A percentile compares a stretch with the other conserved stretches of the same genome.
These are phyloP conservation scores for Chloris gayana DNA, from an alignment of 176 grass and related monocot genomes.

Conservation along the genomic window DNA sequence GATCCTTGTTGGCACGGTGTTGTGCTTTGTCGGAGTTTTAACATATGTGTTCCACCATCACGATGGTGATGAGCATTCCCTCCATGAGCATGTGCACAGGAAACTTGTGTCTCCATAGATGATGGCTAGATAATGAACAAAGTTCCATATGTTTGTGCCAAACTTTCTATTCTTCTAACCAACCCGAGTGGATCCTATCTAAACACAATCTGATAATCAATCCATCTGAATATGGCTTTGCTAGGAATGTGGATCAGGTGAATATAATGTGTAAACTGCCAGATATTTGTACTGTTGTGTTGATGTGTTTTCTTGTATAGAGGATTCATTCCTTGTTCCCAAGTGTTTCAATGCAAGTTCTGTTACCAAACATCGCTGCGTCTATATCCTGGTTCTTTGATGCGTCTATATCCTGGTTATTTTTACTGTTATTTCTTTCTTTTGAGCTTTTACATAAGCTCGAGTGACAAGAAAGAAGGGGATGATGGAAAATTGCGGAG, in stretches of 20 bases:
- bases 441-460: neutral
- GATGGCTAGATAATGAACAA: conserved; percentile 25
- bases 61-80: conserved; percentile 59
- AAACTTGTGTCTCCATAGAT: conserved; percentile 64
- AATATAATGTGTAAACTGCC: conserved; percentile 1
- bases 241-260: conserved; percentile 16
- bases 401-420: neutral
- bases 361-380: too few relatives aligned
- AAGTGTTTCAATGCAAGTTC: neutral
- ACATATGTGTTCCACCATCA: conserved; percentile 91
- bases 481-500: neutral
- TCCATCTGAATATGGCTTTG: neutral
- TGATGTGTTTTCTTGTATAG: conserved; percentile 2
- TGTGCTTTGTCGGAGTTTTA: conserved; percentile 78
- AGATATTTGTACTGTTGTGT: neutral
- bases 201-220: conserved; percentile 30
- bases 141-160: neutral
- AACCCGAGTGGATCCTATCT: neutral
- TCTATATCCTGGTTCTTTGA: neutral
- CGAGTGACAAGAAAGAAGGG: neutral
- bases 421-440: neutral
- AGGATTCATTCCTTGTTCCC: neutral
- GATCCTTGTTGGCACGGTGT: conserved; percentile 83
- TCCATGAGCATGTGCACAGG: conserved; percentile 56
- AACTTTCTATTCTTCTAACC: conserved; percentile 29